Percentiles rank a stretch among this genome's conserved stretches.
phyloP scores from a whole-genome alignment of 352 stramenopile genomes.

The Bremia lactucae region DNA sequence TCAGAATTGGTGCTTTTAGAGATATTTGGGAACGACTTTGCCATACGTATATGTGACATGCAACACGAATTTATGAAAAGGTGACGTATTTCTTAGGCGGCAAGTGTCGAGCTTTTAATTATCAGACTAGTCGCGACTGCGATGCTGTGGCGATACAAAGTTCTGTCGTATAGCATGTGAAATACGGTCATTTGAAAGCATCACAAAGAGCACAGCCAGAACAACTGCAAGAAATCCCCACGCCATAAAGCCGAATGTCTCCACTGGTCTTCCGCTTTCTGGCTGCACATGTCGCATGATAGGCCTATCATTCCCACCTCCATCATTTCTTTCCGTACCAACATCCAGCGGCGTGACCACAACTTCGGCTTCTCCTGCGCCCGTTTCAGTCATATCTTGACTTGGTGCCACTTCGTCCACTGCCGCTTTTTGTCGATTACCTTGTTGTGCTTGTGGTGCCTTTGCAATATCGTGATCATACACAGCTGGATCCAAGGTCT shows the following conservation, averaged over 20 bases:
- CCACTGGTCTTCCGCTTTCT: slow-evolving; percentile 3
- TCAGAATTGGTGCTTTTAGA: too few species aligned
- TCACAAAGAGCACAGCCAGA: slow-evolving; percentile 30
- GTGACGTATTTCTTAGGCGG: too few species aligned
- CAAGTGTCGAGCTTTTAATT: too few species aligned
- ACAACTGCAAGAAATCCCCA: slow-evolving; percentile 37
- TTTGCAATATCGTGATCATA: not conserved
- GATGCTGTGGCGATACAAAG: slow-evolving; percentile 6
- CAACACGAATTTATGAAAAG: too few species aligned
- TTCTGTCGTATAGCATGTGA: slow-evolving; percentile 33
- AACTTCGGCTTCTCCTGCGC: slow-evolving; percentile 6
- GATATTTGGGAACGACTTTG: too few species aligned
- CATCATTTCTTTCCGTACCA: slow-evolving; percentile 22
- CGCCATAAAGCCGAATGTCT: slow-evolving; percentile 20
- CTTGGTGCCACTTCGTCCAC: not conserved
- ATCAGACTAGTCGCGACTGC: slow-evolving; percentile 4
- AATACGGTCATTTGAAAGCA: slow-evolving; percentile 46
- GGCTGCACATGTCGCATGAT: slow-evolving; percentile 21
- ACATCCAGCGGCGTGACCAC: slow-evolving; percentile 1
- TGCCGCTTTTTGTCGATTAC: slow-evolving; percentile 9
- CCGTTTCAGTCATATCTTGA: slow-evolving; percentile 8
- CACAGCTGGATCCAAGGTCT: not conserved
- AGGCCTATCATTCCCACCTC: slow-evolving; percentile 16
- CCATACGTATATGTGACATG: too few species aligned
- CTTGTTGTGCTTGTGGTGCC: not conserved